These are phyloP conservation scores for Verticillium nonalfalfae DNA, from an alignment of 2,329 filamentous ascomycete genomes.

Conservation along the genomic window DNA sequence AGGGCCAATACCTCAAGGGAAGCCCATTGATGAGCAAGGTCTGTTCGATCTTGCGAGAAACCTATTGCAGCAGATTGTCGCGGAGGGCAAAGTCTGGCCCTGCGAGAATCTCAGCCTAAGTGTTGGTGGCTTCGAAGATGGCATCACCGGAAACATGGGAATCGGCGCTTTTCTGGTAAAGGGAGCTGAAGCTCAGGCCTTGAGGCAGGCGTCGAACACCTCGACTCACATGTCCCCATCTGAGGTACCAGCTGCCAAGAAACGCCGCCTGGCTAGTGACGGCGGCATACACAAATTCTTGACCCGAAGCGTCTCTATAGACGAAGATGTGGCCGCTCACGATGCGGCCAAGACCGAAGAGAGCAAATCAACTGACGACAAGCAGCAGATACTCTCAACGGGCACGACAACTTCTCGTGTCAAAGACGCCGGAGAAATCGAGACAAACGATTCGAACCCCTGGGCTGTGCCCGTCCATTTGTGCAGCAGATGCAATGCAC, in stretches of 20 bases:
- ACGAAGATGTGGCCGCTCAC: slow-evolving; percentile 15
- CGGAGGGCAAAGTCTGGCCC: slow-evolving; percentile 79
- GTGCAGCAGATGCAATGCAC: slow-evolving; percentile 61
- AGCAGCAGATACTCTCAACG: slow-evolving; percentile 16
- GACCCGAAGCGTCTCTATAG: slow-evolving; percentile 27
- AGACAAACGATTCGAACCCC: slow-evolving; percentile 8
- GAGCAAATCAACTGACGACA: neutral
- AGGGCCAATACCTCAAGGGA: slow-evolving; percentile 70
- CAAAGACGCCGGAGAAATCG: neutral
- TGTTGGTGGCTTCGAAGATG: slow-evolving; percentile 89
- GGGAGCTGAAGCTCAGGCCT: slow-evolving; percentile 56
- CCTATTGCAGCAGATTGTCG: slow-evolving; percentile 69
- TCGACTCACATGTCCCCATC: slow-evolving; percentile 1
- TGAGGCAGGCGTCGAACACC: slow-evolving; percentile 30
- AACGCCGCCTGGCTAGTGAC: slow-evolving; percentile 25
- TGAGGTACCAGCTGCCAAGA: slow-evolving; percentile 22
- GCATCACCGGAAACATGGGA: slow-evolving; percentile 73
- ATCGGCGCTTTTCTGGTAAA: slow-evolving; percentile 83
- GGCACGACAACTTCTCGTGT: neutral
- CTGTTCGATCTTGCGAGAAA: slow-evolving; percentile 72
- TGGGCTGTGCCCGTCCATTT: slow-evolving; percentile 18
- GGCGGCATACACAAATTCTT: slow-evolving; percentile 56
- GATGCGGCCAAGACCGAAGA: slow-evolving; percentile 10
- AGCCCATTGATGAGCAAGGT: slow-evolving; percentile 61
- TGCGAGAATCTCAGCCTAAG: slow-evolving; percentile 86